These are phyloP conservation scores for Mortierella sp. DNA, from an alignment of 371 early-diverging fungal species.

Conservation along the genomic window DNA sequence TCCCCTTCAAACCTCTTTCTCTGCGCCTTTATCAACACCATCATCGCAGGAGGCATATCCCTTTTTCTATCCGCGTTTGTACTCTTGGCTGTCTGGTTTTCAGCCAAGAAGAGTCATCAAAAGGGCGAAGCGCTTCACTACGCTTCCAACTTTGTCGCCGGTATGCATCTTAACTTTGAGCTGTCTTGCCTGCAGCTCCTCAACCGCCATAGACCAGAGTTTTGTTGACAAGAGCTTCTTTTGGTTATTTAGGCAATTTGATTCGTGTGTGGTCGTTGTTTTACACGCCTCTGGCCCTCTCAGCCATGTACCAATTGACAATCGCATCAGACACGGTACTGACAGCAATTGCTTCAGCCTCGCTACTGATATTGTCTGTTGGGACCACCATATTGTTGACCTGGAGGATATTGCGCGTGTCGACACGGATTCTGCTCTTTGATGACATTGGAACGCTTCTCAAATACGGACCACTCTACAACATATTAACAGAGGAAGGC, in stretches of 20 bases:
- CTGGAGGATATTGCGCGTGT: conserved; percentile 35
- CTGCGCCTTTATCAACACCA: conserved; percentile 43
- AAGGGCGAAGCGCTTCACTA: conserved; percentile 42
- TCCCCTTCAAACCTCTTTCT: conserved; percentile 58
- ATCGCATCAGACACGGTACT: conserved; percentile 25
- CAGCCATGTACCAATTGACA: conserved; percentile 52
- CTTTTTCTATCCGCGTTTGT: conserved; percentile 49
- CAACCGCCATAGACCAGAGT: no score
- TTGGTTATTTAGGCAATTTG: conserved; percentile 32
- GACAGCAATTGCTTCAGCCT: conserved; percentile 27
- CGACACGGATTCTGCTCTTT: conserved; percentile 30
- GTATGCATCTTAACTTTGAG: conserved; percentile 8
- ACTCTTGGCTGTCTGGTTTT: conserved; percentile 31
- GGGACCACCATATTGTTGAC: conserved; percentile 33
- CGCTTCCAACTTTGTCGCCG: conserved; percentile 44
- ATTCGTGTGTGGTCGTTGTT: conserved; percentile 43
- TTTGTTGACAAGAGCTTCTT: no score
- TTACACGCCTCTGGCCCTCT: conserved; percentile 47
- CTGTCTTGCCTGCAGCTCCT: neutral
- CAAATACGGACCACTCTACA: conserved; percentile 64
- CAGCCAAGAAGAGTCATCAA: conserved; percentile 33
- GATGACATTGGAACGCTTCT: conserved; percentile 59
- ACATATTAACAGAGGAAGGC: conserved; percentile 60
- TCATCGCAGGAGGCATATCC: conserved; percentile 40
- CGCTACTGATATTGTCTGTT: conserved; percentile 33